Base-by-base conservation (phyloP, 2,329 filamentous ascomycete genomes). In the Chrysoporthe deuterocubensis region DNA sequence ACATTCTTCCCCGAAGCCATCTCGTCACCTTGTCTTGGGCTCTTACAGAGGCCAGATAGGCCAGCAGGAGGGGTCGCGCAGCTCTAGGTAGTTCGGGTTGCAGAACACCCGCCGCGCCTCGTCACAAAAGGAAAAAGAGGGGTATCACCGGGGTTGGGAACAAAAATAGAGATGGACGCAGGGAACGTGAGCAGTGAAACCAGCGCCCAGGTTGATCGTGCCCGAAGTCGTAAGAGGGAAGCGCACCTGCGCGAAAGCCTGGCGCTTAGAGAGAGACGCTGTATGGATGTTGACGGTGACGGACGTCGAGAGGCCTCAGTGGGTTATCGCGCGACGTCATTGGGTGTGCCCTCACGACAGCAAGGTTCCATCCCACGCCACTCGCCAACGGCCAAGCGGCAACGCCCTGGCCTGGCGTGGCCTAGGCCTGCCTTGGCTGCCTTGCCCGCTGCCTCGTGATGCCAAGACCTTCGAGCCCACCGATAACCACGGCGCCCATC, bases 1-100 rank as follows among this genome's bases (percentile, higher is more conserved):
- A 82, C 81, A 76, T 82, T 81, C 69, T 82, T 81, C 72, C 81
- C 78, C 4, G 81, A 81, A 11, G 81, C 76, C 82, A 84, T 84
- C 58, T 67, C 74, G 48, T 57, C 66, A 60, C 37, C 65, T 68
- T 37, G 11, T n/a, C 60, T 50, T 42, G 60, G 26, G 21, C 26
- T 42, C 2, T 37, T 26, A 26, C 57, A 26, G 11, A 21, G 9
- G 37, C 57, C 37, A 59, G 40, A 43, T 26, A 43, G 21, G n/a
- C 34, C 16, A 43, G 34, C 11, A 21, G 50, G 26, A 52, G 50
- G 9, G 14, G 50, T 6, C 50, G 26, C 13, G 46, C n/a, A 50
- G 46, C 21, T 26, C 50, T 14, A 16, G 21, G 50, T 52, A 32
- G 8, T 52, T 52, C 26, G 32, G 13, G 32, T n/a, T 34, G 54